Evolutionary conservation across 345 rosid genomes (phyloP).

Genomic region (Limnanthes douglasii): DNA sequence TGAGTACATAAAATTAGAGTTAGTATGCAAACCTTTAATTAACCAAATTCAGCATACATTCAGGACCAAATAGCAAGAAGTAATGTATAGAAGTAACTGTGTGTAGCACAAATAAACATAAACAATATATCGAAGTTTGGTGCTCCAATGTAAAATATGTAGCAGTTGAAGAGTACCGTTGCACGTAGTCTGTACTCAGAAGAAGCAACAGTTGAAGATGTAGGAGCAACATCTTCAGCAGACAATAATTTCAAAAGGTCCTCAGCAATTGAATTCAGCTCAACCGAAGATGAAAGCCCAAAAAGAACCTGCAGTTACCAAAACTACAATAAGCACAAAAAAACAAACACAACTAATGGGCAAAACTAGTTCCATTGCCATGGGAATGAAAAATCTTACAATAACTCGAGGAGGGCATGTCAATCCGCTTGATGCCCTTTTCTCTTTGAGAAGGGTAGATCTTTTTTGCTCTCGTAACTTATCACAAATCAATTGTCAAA

Average conservation of each 20-base stretch:
- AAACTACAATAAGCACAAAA: not conserved
- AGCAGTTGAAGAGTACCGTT: slow-evolving; percentile 22
- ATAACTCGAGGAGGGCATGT: slow-evolving; percentile 62
- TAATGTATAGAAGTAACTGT: too few species aligned
- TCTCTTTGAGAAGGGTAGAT: slow-evolving; percentile 62
- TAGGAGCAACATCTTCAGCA: slow-evolving; percentile 18
- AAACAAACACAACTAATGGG: not conserved
- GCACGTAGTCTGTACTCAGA: slow-evolving; percentile 55
- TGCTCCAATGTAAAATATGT: not conserved
- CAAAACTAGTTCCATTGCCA: not conserved
- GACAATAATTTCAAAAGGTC: slow-evolving; percentile 39
- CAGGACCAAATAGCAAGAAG: too few species aligned
- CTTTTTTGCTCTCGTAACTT: slow-evolving; percentile 78
- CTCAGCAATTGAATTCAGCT: slow-evolving; percentile 39
- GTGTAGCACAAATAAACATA: too few species aligned
- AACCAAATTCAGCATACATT: too few species aligned
- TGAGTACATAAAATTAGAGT: slow-evolving; percentile 7
- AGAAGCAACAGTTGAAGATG: slow-evolving; percentile 44
- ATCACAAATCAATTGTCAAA: too few species aligned
- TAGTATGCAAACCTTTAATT: slow-evolving; percentile 5
- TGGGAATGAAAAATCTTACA: slow-evolving; percentile 23
- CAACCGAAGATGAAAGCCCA: slow-evolving; percentile 54
- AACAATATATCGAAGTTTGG: too few species aligned
- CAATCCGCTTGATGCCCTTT: slow-evolving; percentile 48
- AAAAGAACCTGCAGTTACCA: slow-evolving; percentile 46